phyloP scores from a whole-genome alignment of 2,329 filamentous ascomycete genomes.

The Tolypocladium tundrense region DNA sequence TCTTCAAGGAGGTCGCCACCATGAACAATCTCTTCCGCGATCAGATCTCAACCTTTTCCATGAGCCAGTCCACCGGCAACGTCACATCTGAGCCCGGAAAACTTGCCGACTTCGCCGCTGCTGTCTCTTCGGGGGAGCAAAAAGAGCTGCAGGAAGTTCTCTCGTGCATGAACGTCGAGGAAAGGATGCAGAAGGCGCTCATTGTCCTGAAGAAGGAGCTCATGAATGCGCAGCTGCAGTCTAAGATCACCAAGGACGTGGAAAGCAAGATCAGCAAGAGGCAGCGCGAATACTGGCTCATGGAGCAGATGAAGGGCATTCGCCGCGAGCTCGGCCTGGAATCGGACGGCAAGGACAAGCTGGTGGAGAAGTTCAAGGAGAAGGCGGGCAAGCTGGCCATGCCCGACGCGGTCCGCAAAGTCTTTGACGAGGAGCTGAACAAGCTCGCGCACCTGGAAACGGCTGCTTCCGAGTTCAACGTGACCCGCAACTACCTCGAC shows the following conservation, averaged over 20 bases:
- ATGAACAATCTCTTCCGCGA: conserved; percentile 94
- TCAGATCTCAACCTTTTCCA: conserved; percentile 94
- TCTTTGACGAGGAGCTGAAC: conserved; percentile 96
- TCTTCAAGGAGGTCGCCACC: conserved; percentile 92
- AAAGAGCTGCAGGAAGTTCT: conserved; percentile 88
- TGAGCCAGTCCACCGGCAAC: conserved; percentile 89
- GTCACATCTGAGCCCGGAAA: conserved; percentile 92
- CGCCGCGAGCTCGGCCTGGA: conserved; percentile 91
- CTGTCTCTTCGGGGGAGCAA: conserved; percentile 88
- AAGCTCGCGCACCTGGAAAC: conserved; percentile 93
- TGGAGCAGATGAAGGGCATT: conserved; percentile 99
- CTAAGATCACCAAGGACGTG: conserved; percentile 96
- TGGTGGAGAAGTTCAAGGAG: conserved; percentile 95
- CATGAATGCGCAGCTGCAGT: conserved; percentile 94
- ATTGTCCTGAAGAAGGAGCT: conserved; percentile 94
- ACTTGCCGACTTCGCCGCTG: conserved; percentile 91
- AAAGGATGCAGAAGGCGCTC: conserved; percentile 82
- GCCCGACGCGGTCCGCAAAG: conserved; percentile 93
- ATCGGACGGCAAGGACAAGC: conserved; percentile 94
- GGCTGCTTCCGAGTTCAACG: conserved; percentile 95
- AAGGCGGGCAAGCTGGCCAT: conserved; percentile 90
- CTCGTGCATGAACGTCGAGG: conserved; percentile 80
- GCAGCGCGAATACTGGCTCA: conserved; percentile 94
- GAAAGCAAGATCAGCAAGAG: conserved; percentile 96
- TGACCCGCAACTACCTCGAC: conserved; percentile 95